Evolutionary conservation across 352 stramenopile species (phyloP).

Genomic region (Globisporangium apiculatum): DNA sequence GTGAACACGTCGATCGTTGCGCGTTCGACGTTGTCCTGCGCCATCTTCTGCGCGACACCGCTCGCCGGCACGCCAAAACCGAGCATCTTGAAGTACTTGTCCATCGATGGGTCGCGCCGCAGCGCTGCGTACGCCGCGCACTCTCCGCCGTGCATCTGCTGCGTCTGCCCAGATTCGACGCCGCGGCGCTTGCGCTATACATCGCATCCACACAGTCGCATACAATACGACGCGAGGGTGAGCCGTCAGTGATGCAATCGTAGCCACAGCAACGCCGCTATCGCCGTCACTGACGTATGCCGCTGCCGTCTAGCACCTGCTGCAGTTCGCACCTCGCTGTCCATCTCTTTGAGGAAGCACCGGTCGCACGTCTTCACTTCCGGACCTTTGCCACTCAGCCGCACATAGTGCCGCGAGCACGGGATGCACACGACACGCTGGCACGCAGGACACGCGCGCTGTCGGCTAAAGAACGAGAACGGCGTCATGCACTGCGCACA

Average conservation of each 20-base stretch:
- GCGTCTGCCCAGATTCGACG: constrained; percentile 1
- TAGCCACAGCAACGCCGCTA: background rate
- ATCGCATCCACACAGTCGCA: background rate
- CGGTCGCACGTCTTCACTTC: constrained; percentile 61
- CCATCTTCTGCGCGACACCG: constrained; percentile 75
- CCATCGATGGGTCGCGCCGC: constrained; percentile 48
- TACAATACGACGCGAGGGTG: too few species aligned
- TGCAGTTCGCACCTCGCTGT: constrained; percentile 29
- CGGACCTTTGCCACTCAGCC: constrained; percentile 30
- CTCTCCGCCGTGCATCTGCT: constrained; percentile 17
- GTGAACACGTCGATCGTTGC: constrained; percentile 59
- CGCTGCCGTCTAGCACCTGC: too few species aligned
- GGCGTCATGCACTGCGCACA: constrained; percentile 51
- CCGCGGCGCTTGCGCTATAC: constrained; percentile 29
- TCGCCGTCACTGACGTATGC: background rate
- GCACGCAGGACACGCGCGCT: constrained; percentile 43
- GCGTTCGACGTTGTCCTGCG: constrained; percentile 55
- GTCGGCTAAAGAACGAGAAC: constrained; percentile 74
- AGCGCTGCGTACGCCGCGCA: constrained; percentile 47
- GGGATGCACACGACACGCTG: constrained; percentile 42
- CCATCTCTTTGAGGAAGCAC: constrained; percentile 68
- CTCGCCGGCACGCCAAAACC: constrained; percentile 60
- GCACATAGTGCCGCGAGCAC: constrained; percentile 48
- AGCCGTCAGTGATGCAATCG: too few species aligned
- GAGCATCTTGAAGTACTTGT: constrained; percentile 87